phyloP scores from a whole-genome alignment of 1,284 basidiomycete species.

The Papiliotrema flavescens region DNA sequence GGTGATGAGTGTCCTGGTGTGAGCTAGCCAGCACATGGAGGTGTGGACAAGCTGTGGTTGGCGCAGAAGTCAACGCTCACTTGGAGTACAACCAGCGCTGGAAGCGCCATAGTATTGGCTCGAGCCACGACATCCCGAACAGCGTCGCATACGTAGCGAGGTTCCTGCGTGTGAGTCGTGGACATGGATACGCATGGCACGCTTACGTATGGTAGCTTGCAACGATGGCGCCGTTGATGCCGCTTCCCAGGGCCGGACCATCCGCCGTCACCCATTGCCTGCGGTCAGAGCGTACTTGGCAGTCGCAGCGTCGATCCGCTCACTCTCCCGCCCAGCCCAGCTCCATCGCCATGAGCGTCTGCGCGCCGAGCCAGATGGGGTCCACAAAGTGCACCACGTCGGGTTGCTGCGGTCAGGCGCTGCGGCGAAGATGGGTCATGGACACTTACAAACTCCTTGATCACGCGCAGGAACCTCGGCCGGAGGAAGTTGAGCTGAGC shows the following conservation, averaged over 20 bases:
- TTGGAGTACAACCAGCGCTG: conserved; percentile 47
- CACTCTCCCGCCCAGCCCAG: conserved; percentile 48
- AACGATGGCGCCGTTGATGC: conserved; percentile 52
- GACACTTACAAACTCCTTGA: conserved; percentile 44
- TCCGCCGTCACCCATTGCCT: conserved; percentile 40
- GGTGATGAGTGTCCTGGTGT: conserved; percentile 48
- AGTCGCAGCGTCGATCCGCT: conserved; percentile 3
- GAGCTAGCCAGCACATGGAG: conserved; percentile 10
- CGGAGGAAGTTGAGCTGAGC: conserved; percentile 56
- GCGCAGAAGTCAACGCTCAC: conserved; percentile 12
- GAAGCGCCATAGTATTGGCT: conserved; percentile 50
- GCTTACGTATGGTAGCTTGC: conserved; percentile 56
- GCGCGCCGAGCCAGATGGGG: conserved; percentile 58
- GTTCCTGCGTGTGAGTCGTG: conserved; percentile 35
- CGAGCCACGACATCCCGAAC: conserved; percentile 55
- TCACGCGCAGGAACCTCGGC: conserved; percentile 54
- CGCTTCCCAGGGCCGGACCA: conserved; percentile 43
- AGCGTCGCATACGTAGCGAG: conserved; percentile 56
- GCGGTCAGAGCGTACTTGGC: background rate
- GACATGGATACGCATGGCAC: background rate
- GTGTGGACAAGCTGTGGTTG: no score
- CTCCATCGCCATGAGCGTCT: conserved; percentile 50
- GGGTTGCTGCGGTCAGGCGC: conserved; percentile 44
- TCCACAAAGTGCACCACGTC: conserved; percentile 57
- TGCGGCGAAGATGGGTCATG: background rate